Evolutionary conservation across 2,329 filamentous ascomycete species (phyloP), one percentile per base, ranked within the genome.

Genomic region (Penicillium capsulatum): DNA sequence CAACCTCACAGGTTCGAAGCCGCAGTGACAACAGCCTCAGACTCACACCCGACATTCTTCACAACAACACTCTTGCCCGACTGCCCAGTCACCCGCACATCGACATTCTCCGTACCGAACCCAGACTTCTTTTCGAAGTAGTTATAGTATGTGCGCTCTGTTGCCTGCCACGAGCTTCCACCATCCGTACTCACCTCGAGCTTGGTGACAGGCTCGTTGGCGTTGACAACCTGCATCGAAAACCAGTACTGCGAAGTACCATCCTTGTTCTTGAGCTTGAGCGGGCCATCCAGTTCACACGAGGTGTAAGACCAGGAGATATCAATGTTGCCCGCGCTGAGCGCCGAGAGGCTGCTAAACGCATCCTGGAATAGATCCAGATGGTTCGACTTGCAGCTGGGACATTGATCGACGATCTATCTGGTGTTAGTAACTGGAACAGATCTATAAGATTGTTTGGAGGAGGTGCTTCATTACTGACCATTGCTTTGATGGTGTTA

Each of bases 191-290:
- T 79, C 42, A 83, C 79, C 50, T 83, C 79, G 16, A 84, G 68
- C 47, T 65, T 70, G 37, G 67, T 52, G 28, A 83, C 71, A 11
- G 71, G 69, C 44, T 76, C 68, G 57, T 80, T 81, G 53, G 75
- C 65, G 61, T 83, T 83, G 53, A 81, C 69, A 30, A 83, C 79
- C 59, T 84, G 81, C 70, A 80, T 79, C 33, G 69, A 71, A 64
- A 79, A 79, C 74, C 75, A 78, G 59, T 71, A 70, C 19, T 61
- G 55, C 3, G 70, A 74, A 3, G 68, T 56, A 4, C 60, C 61
- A 11, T 57, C 65, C 57, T 79, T 78, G 63, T 75, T 76, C 59
- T 72, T 69, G 16, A 79, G 65, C 31, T 66, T 50, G 7, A 80
- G 59, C 1, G 74, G 70, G 0, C 65, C 60, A 33, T 67, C 67